Percentiles rank a stretch among this genome's conserved stretches.
These are phyloP conservation scores for Penicillium sp. DNA, from an alignment of 2,329 filamentous ascomycete genomes.

Conservation along the genomic window DNA sequence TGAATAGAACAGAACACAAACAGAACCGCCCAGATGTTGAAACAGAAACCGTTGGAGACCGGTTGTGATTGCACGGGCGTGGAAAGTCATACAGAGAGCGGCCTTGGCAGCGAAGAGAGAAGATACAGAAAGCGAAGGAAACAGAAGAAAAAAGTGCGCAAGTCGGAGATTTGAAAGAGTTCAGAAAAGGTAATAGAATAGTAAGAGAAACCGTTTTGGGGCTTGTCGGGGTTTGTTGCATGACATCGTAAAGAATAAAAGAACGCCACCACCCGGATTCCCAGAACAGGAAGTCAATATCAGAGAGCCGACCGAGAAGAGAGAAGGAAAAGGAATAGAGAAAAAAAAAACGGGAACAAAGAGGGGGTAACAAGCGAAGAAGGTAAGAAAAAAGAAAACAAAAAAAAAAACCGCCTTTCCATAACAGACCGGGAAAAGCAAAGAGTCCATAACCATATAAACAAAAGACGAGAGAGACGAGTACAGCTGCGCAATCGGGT, in stretches of 20 bases:
- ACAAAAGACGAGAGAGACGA: conserved; percentile 6
- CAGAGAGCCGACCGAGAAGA: conserved; percentile 12
- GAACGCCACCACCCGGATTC: conserved; percentile 21
- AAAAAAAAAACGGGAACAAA: not conserved
- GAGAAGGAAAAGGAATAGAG: not conserved
- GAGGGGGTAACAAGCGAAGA: not conserved
- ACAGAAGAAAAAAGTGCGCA: not conserved
- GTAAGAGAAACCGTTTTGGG: conserved; percentile 12
- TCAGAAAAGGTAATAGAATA: conserved; percentile 2
- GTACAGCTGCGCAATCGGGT: not conserved
- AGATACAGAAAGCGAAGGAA: not conserved
- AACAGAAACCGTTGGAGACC: not conserved
- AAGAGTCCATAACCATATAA: conserved; percentile 10
- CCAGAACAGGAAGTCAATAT: conserved; percentile 10
- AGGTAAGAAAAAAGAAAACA: not conserved
- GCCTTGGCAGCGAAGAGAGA: not conserved
- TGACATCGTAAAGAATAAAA: conserved; percentile 26
- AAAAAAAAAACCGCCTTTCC: conserved; percentile 4
- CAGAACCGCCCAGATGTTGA: no score
- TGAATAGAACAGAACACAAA: not conserved
- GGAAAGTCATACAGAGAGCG: not conserved
- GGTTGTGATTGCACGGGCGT: not conserved
- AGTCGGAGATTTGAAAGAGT: not conserved
- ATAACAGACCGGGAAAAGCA: conserved; percentile 1
- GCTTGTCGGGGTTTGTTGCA: conserved; percentile 17